These are phyloP conservation scores for Saccharomycopsis crataegensis DNA, from an alignment of 1,139 yeast genomes.

Conservation along the genomic window DNA sequence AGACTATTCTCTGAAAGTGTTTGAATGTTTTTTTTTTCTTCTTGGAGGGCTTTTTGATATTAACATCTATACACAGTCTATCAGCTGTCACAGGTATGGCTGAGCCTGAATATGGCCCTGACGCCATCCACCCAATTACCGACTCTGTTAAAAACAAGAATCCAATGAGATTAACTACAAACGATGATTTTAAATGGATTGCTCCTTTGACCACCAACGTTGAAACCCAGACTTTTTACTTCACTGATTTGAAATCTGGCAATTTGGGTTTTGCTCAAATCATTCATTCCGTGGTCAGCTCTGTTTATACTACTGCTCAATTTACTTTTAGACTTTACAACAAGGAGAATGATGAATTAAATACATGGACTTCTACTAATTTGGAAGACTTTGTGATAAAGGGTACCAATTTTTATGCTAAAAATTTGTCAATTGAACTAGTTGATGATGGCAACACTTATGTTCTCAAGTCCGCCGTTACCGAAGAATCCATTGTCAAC, in stretches of 20 bases:
- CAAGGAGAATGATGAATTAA: slow-evolving; percentile 41
- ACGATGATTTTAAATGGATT: slow-evolving; percentile 67
- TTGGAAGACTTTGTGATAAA: slow-evolving; percentile 71
- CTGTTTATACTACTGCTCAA: slow-evolving; percentile 87
- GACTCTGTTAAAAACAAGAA: slow-evolving; percentile 48
- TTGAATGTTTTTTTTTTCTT: slow-evolving; percentile 22
- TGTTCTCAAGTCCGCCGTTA: slow-evolving; percentile 58
- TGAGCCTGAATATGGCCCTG: slow-evolving; percentile 93
- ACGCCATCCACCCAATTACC: slow-evolving; percentile 80
- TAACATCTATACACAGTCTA: slow-evolving; percentile 36
- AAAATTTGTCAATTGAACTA: slow-evolving; percentile 55
- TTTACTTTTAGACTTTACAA: slow-evolving; percentile 80
- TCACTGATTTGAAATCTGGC: slow-evolving; percentile 55
- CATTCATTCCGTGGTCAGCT: slow-evolving; percentile 87
- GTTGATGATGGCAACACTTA: slow-evolving; percentile 49
- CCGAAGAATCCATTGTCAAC: slow-evolving; percentile 66
- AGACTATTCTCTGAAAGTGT: slow-evolving; percentile 15
- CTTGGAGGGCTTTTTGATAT: neutral
- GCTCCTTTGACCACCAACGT: slow-evolving; percentile 79
- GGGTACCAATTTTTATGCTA: slow-evolving; percentile 79
- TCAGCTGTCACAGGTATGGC: slow-evolving; percentile 96
- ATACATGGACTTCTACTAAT: slow-evolving; percentile 84
- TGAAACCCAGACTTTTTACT: slow-evolving; percentile 91
- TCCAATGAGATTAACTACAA: slow-evolving; percentile 47
- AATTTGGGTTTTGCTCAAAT: slow-evolving; percentile 86